Base-by-base conservation (phyloP, 1,139 yeast species). In the Suhomyces bribrorum region DNA sequence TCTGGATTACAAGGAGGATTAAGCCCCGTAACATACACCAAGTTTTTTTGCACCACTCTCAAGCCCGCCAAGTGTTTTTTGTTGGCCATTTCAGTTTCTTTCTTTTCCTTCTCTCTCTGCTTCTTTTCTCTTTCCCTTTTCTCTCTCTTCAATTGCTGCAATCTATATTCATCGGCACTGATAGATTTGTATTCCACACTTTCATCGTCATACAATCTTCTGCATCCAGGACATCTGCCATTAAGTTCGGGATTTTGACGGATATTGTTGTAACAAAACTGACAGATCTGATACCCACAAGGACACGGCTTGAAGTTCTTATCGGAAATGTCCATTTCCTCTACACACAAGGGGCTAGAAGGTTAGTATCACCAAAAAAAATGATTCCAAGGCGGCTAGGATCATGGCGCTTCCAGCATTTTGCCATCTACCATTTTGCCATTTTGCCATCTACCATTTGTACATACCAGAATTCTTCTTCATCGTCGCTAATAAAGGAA, bases 231-330 rank as follows among this genome's bases (percentile, higher is more conserved):
- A 65, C 99, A 94, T 50, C 89, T 79, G 5, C 97, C 97, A 59
- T 90, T 90, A 48, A 92, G 70, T 57, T 90, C 96, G 1, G 97
- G 97, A 54, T 92, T 92, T 51, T 87, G 95, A 50, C 96, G 79
- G 54, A 94, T 94, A 61, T 90, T 92, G 67, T 94, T 92, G 73
- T 90, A 94, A 62, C 98, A 94, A 59, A 94, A 94, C 71, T 92
- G 97, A 64, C 99, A 94, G 44, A 92, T 87, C 59, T 94, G 98
- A 59, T 94, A 94, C 9, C 98, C 98, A 69, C 99, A 94, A 1
- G 97, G 98, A 72, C 99, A 94, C 5, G 99, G 99, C 62, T 86
- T 88, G 75, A 94, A 94, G 65, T 90, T 88, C 60, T 86, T 87
- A 64, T 94, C 98, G 14, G 96, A 85, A 31, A 90, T 81, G 63